These are phyloP conservation scores for Lumnitzera littorea DNA, from an alignment of 345 rosid species.

Conservation along the genomic window DNA sequence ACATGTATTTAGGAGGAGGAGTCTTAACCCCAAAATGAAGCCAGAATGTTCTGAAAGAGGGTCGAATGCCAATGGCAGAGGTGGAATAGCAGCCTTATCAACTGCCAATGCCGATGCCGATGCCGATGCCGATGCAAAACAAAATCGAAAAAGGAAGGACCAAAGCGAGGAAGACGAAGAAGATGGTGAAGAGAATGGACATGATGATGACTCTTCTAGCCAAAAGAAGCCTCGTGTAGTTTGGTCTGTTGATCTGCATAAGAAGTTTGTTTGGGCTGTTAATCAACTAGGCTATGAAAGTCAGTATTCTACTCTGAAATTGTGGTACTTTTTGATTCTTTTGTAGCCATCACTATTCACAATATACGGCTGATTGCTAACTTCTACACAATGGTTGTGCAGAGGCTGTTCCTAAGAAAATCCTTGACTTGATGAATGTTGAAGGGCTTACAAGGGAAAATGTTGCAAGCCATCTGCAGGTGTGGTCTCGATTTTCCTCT, in stretches of 20 bases:
- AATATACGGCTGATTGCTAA: neutral
- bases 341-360: neutral
- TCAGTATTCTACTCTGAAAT: constrained; percentile 29
- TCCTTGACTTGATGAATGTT: constrained; percentile 85
- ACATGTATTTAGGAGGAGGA: constrained; percentile 61
- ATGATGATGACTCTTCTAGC: constrained; percentile 48
- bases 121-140: constrained; percentile 30
- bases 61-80: constrained; percentile 19
- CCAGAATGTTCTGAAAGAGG: constrained; percentile 20
- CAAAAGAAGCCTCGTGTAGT: constrained; percentile 93
- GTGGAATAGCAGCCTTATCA: constrained; percentile 22
- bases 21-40: constrained; percentile 21
- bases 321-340: constrained; percentile 3
- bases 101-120: constrained; percentile 23
- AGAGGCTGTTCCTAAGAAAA: constrained; percentile 96
- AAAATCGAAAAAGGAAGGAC: constrained; percentile 57
- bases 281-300: constrained; percentile 79
- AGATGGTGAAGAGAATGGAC: constrained; percentile 48
- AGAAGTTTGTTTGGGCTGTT: constrained; percentile 82
- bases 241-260: constrained; percentile 80
- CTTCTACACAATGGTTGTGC: constrained; percentile 10
- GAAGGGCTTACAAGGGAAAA: constrained; percentile 94
- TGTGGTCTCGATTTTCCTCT: constrained; percentile 6
- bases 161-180: constrained; percentile 64
- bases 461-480: constrained; percentile 98